Evolutionary conservation across 1,284 basidiomycete species (phyloP), one percentile per base, ranked within the genome.

Genomic region (Sphaerobolus stellatus): DNA sequence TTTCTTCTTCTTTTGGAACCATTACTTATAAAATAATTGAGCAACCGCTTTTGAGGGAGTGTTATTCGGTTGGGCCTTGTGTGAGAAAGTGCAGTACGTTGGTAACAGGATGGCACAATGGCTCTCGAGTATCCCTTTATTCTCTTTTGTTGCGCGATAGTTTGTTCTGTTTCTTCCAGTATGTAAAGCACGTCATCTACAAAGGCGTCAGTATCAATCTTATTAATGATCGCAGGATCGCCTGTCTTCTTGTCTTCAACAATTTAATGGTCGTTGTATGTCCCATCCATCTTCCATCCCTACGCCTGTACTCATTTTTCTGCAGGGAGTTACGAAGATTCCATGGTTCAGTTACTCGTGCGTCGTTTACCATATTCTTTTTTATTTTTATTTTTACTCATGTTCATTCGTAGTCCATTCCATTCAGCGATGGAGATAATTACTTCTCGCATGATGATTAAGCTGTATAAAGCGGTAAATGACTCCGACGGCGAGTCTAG

Each of bases 281-380:
- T 72, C 18, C 34, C 40, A 31, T 27, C 27, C 16, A 24, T 27
- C 2, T 18, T 14, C 30, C 24, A 4, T 22, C 3, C 13, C 20
- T 38, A 18, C 27, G 22, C 22, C 16, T 53, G 28, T 40, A 45
- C 14, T 20, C n/a, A n/a, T n/a, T n/a, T n/a, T n/a, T n/a, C n/a
- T n/a, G n/a, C n/a, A 22, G 20, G 27, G 48, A 14, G 45, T 48
- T 33, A 76, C 75, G 2, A 64, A 68, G 30, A 77, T 79, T 31
- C 75, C 76, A 1, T 77, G 77, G 75, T 78, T 78, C 53, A 75
- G 76, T 48, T 76, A 75, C 56, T 72, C 71, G 76, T 77, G 52
- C 25, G 52, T 31, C 3, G 24, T 16, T 46, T 48, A 27, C 3
- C 9, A 4, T 14, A 28, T 9, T 13, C 28, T 47, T 5, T 9